phyloP scores from a whole-genome alignment of 2,329 filamentous ascomycete genomes.

The Torrubiella hemipterigena region DNA sequence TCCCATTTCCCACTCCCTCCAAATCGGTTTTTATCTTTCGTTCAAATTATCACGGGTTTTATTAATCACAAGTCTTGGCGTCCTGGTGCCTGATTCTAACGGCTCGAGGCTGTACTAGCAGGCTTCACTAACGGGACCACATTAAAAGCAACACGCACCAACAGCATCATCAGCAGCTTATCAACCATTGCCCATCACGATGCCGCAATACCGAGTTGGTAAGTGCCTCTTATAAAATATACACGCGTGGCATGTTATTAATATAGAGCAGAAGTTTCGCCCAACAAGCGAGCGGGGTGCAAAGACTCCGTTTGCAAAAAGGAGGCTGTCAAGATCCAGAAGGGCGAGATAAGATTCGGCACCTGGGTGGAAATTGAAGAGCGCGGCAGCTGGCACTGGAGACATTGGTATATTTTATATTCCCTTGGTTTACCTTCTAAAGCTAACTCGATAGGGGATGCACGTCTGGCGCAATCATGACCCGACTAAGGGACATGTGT shows the following conservation, averaged over 20 bases:
- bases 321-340: slow-evolving; percentile 54
- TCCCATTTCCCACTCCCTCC: no score
- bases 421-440: background rate
- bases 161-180: no score
- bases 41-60: no score
- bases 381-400: slow-evolving; percentile 60
- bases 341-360: slow-evolving; percentile 70
- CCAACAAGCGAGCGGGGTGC: slow-evolving; percentile 62
- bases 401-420: slow-evolving; percentile 62
- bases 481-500: slow-evolving; percentile 49
- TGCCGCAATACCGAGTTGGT: slow-evolving; percentile 37
- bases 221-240: slow-evolving; percentile 11
- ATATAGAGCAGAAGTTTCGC: slow-evolving; percentile 50
- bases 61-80: no score
- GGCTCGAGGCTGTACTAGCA: no score
- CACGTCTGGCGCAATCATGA: slow-evolving; percentile 63
- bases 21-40: no score
- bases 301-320: slow-evolving; percentile 64
- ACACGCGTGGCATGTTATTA: slow-evolving; percentile 4
- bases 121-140: no score
- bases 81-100: no score
- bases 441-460: slow-evolving; percentile 56
- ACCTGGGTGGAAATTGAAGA: slow-evolving; percentile 53
- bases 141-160: no score
- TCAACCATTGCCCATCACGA: slow-evolving; percentile 13